Evolutionary conservation across 352 stramenopile genomes (phyloP), one percentile per base, ranked within the genome.

Genomic region (Globisporangium uncinulatum): DNA sequence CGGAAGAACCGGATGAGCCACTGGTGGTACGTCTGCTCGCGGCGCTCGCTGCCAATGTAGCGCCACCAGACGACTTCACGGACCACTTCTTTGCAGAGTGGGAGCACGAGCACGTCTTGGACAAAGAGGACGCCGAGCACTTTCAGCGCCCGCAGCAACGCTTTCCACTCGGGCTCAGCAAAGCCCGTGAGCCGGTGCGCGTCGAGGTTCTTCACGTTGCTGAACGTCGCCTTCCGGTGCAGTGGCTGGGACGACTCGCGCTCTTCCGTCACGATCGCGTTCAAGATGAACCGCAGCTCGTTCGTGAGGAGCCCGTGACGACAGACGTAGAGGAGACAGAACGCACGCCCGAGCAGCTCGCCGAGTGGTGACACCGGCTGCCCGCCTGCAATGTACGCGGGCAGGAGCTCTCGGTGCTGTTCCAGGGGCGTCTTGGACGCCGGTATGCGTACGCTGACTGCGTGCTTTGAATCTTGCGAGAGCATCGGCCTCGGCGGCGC

Each of bases 311-410:
- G 70, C 3, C 92, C 92, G 49, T 98, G 89, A 6, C 92, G 79
- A 43, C 80, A 86, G 0, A 96, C 87, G 56, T 96, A 97, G 41
- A 98, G 67, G 7, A 98, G 62, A 7, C 80, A 83, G 24, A 98
- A 62, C 17, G 89, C 72, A 62, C 78, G 74, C 3, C 89, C 82
- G 1, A 97, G 63, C 17, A 97, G 55, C 19, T 83, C 62, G 5
- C 74, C 75, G 7, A 97, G 65, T 6, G 76, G 74, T 4, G 61
- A 54, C 15, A 90, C 76, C 42, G 62, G 51, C n/a, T 68, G 54
- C 4, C 84, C 86, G 5, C 83, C 84, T 0, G 62, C 79, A 29
- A 96, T 61, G 58, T 96, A 94, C 11, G 62, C 43, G 0, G 76
- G 79, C 11, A 83, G 36, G 19, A 44, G 32, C 20, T 62, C 64